Percentiles rank a stretch among this genome's conserved stretches.
Conservation (phyloP, 2,329 filamentous ascomycete genomes). For the Lasiodiplodia citricola region DNA sequence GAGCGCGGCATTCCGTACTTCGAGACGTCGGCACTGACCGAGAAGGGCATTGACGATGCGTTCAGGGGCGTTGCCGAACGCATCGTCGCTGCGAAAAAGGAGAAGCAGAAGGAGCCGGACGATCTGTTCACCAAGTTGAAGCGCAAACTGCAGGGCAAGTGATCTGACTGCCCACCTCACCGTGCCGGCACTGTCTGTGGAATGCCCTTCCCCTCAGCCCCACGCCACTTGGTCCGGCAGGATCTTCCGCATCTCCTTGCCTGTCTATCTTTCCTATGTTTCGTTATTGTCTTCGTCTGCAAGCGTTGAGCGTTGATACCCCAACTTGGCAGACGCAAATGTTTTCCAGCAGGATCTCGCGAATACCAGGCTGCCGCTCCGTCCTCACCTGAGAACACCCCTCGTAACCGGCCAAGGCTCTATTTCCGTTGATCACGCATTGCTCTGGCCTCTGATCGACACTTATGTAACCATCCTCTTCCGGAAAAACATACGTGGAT, state of each 20-base stretch:
- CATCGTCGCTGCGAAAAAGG: neutral
- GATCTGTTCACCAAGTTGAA: slow-evolving; percentile 17
- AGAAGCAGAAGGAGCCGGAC: slow-evolving; percentile 17
- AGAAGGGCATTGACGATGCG: slow-evolving; percentile 10
- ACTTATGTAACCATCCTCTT: neutral
- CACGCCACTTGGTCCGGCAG: neutral
- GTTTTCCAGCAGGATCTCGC: slow-evolving; percentile 12
- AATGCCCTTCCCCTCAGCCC: neutral
- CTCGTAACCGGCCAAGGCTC: neutral
- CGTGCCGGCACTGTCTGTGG: slow-evolving; percentile 3
- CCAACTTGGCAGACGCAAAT: slow-evolving; percentile 6
- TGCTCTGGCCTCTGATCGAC: neutral
- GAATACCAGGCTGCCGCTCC: neutral
- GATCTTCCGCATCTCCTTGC: neutral
- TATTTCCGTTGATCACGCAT: neutral
- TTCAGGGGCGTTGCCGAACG: slow-evolving; percentile 5
- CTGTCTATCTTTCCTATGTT: neutral
- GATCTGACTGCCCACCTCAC: neutral
- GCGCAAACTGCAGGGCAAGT: slow-evolving; percentile 23
- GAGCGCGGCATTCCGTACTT: slow-evolving; percentile 5
- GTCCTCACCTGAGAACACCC: neutral
- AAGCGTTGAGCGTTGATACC: slow-evolving; percentile 25
- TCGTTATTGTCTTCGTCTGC: slow-evolving; percentile 10
- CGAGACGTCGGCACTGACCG: slow-evolving; percentile 10
- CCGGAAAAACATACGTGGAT: neutral